phyloP scores from a whole-genome alignment of 768 basidiomycete genomes.

The Suillus variegatus region DNA sequence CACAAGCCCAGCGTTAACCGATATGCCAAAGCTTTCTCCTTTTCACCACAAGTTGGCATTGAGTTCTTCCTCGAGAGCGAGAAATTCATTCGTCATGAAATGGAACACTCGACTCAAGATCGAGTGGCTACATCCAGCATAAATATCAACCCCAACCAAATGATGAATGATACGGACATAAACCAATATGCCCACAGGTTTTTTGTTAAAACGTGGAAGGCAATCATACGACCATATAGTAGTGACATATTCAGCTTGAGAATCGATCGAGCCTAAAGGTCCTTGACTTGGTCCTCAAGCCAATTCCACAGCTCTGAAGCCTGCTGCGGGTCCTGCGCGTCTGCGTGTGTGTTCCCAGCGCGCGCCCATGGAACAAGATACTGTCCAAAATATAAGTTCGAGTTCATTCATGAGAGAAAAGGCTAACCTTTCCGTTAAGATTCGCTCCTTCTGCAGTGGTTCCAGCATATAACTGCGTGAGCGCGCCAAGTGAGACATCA shows the following conservation, averaged over 20 bases:
- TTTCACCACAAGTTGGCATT: too few species aligned
- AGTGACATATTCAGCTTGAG: not conserved
- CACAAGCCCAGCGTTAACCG: too few species aligned
- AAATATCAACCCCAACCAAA: not conserved
- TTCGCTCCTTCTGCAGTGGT: constrained; percentile 41
- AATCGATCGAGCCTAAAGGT: constrained; percentile 11
- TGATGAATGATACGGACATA: not conserved
- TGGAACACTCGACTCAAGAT: not conserved
- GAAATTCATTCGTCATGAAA: too few species aligned
- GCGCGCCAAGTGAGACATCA: constrained; percentile 41
- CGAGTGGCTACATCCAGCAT: not conserved
- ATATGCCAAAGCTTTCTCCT: too few species aligned
- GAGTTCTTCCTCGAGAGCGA: too few species aligned
- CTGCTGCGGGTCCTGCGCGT: constrained; percentile 35
- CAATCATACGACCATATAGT: not conserved
- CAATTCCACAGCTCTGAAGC: constrained; percentile 46
- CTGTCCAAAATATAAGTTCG: constrained; percentile 22
- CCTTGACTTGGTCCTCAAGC: constrained; percentile 46
- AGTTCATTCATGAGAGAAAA: not conserved
- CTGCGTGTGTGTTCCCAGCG: constrained; percentile 31
- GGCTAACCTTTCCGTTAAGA: constrained; percentile 47
- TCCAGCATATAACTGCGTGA: constrained; percentile 55
- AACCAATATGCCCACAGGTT: too few species aligned
- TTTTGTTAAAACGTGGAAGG: not conserved
- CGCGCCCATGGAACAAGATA: constrained; percentile 52